These are phyloP conservation scores for Fennellomyces sp. DNA, from an alignment of 371 early-diverging fungal genomes.

Conservation along the genomic window DNA sequence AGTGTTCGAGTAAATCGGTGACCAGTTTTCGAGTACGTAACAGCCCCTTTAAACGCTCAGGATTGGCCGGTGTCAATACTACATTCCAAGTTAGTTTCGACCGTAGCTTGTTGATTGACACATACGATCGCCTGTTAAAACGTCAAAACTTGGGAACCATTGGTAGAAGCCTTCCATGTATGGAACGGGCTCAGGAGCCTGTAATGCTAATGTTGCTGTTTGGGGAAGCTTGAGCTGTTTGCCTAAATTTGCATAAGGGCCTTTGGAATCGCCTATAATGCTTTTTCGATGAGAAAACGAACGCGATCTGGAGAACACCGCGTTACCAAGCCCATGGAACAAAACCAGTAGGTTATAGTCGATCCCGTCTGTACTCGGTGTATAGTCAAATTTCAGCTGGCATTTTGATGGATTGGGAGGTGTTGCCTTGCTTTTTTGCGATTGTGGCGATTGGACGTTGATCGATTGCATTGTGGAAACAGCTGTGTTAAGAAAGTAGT, in stretches of 20 bases:
- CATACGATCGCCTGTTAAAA: conserved; percentile 60
- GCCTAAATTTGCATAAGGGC: conserved; percentile 64
- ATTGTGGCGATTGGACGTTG: conserved; percentile 23
- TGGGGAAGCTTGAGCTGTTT: conserved; percentile 66
- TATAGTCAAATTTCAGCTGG: conserved; percentile 51
- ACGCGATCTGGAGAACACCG: background rate
- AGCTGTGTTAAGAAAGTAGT: background rate
- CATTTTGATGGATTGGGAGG: conserved; percentile 34
- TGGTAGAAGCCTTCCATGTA: conserved; percentile 62
- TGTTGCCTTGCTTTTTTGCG: conserved; percentile 22
- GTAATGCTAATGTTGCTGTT: conserved; percentile 66
- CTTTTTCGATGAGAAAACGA: background rate
- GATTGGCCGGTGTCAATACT: conserved; percentile 53
- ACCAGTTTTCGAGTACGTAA: conserved; percentile 35
- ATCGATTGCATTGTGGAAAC: conserved; percentile 25
- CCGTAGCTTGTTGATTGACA: no score
- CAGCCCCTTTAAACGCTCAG: conserved; percentile 44
- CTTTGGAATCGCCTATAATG: conserved; percentile 50
- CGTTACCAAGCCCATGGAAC: conserved; percentile 70
- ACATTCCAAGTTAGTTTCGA: background rate
- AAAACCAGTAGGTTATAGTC: conserved; percentile 74
- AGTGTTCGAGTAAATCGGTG: conserved; percentile 41
- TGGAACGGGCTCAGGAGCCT: conserved; percentile 68
- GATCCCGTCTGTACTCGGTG: conserved; percentile 59
- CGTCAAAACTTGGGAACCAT: conserved; percentile 72